Percentiles rank a stretch among this genome's conserved stretches.
phyloP scores from a whole-genome alignment of 2,329 filamentous ascomycete genomes.

The Apiospora hydei region DNA sequence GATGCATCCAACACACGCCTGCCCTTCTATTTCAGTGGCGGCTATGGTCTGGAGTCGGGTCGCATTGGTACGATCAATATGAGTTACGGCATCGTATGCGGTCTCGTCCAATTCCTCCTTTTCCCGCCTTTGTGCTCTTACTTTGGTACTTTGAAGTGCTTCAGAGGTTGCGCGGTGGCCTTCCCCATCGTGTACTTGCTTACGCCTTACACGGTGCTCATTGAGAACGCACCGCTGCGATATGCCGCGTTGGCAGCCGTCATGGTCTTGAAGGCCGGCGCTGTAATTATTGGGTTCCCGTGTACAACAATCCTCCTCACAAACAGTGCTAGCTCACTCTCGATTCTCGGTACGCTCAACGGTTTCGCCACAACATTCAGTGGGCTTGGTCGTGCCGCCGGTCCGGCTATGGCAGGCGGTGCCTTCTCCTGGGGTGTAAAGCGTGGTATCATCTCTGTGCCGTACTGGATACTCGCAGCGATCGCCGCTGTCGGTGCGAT shows the following conservation, averaged over 20 bases:
- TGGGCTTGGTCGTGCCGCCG: conserved; percentile 79
- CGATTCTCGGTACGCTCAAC: conserved; percentile 86
- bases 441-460: conserved; percentile 76
- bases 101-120: conserved; percentile 83
- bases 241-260: conserved; percentile 69
- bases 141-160: conserved; percentile 78
- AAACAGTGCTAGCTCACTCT: conserved; percentile 79
- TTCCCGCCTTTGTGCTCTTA: conserved; percentile 79
- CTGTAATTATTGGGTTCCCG: conserved; percentile 86
- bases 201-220: conserved; percentile 81
- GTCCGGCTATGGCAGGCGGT: conserved; percentile 76
- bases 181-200: conserved; percentile 81
- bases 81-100: conserved; percentile 79
- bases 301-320: conserved; percentile 90
- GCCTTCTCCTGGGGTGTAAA: conserved; percentile 80
- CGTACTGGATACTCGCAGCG: conserved; percentile 79
- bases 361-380: conserved; percentile 86
- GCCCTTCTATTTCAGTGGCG: conserved; percentile 83
- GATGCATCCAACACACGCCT: conserved; percentile 66
- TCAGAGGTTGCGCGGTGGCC: conserved; percentile 68
- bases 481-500: conserved; percentile 72
- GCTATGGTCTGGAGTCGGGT: conserved; percentile 76
- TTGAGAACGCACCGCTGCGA: conserved; percentile 56
- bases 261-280: conserved; percentile 77
- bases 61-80: conserved; percentile 88